Evolutionary conservation across 805 yeast species (phyloP), one percentile per base, ranked within the genome.

Genomic region (Lachancea mirantina): DNA sequence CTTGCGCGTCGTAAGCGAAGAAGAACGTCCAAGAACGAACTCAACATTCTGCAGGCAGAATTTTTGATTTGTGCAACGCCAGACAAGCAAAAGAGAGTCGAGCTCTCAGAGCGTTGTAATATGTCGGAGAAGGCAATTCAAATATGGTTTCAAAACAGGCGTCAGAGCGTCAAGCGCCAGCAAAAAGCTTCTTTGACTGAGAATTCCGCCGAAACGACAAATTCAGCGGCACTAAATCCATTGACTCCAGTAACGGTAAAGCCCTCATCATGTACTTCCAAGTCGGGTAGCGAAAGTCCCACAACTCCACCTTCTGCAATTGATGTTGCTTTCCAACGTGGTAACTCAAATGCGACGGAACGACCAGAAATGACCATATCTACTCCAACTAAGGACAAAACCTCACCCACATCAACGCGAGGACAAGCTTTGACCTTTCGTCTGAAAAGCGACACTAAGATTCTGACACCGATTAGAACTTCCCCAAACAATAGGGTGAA

Each of bases 111-210:
- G 19, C 73, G 67, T 43, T 94, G 92, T 24, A 78, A 77, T 45
- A 92, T 92, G 97, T 76, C 89, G n/a, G 96, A 88, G 58, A 85
- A 88, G 57, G 95, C 96, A 2, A 95, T 92, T 21, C 98, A 92
- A 63, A 85, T 89, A 42, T 92, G 98, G 98, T 92, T 92, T 63
- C 98, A 92, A 62, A 92, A 92, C 61, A 83, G 78, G 58, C 74
- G 98, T 58, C 96, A 89, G 60, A 71, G 88, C 22, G 61, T 80
- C 42, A 72, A 87, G 49, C 74, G 78, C 46, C 67, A 62, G 38
- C 64, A 56, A 26, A 51, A 41, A 11, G 41, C 49, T 14, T 30
- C 42, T 15, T 19, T 36, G 17, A 18, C 17, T 13, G 26, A 32
- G 6, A 19, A 25, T 9, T 14, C 25, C 7, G 35, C 30, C 8